phyloP scores from a whole-genome alignment of 495 filamentous ascomycete genomes.

The Penicillium herquei region DNA sequence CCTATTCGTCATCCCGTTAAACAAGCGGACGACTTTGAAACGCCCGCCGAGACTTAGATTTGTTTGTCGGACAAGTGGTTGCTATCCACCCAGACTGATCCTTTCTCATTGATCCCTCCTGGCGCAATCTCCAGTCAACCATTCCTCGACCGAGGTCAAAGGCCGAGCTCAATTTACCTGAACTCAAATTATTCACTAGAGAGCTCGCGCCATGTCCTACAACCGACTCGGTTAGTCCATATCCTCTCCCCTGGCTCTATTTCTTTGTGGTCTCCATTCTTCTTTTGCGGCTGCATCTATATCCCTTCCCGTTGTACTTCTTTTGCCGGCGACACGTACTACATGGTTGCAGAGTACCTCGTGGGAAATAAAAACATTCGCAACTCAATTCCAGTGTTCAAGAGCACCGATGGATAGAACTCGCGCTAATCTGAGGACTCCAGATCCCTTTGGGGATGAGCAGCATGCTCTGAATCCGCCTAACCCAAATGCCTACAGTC shows the following conservation, averaged over 20 bases:
- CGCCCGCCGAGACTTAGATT: conserved; percentile 27
- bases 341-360: conserved; percentile 7
- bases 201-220: conserved; percentile 49
- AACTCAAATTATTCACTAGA: conserved; percentile 13
- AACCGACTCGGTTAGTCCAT: conserved; percentile 69
- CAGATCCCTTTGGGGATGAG: conserved; percentile 56
- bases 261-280: conserved; percentile 5
- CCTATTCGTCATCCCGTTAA: neutral
- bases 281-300: neutral
- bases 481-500: conserved; percentile 49
- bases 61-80: conserved; percentile 18
- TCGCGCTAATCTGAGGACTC: conserved; percentile 18
- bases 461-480: conserved; percentile 54
- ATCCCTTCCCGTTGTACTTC: conserved; percentile 9
- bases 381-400: conserved; percentile 3
- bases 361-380: neutral
- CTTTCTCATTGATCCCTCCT: conserved; percentile 32
- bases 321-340: conserved; percentile 21
- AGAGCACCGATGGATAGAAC: conserved; percentile 3
- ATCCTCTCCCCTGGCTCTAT: conserved; percentile 7
- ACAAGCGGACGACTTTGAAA: conserved; percentile 23
- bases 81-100: conserved; percentile 15
- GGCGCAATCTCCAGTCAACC: conserved; percentile 33
- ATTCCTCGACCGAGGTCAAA: conserved; percentile 10
- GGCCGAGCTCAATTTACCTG: conserved; percentile 25